phyloP scores from a whole-genome alignment of 805 yeast species.

The Brettanomyces custersianus region DNA sequence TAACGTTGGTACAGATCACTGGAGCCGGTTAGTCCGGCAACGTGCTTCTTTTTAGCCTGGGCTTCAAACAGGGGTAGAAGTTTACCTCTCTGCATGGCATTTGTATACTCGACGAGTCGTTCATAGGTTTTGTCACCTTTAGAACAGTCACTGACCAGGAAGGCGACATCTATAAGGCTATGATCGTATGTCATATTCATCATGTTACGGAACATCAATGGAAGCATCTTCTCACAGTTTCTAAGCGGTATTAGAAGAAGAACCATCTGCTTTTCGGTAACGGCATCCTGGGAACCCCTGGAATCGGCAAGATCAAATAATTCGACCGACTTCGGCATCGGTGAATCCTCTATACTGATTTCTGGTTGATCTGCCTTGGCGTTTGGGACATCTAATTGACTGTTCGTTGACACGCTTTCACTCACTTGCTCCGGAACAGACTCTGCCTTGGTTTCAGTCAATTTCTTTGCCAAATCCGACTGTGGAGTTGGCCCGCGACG shows the following conservation, averaged over 20 bases:
- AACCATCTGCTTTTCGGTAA: conserved; percentile 48
- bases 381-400: too few relatives aligned
- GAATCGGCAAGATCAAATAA: conserved; percentile 53
- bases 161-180: conserved; percentile 67
- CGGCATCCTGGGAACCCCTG: conserved; percentile 44
- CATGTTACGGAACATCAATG: conserved; percentile 75
- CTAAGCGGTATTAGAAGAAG: conserved; percentile 67
- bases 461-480: too few relatives aligned
- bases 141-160: conserved; percentile 74
- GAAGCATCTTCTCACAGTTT: conserved; percentile 69
- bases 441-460: too few relatives aligned
- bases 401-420: too few relatives aligned
- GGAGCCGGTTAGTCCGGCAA: conserved; percentile 37
- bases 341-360: too few relatives aligned
- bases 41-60: conserved; percentile 27
- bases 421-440: too few relatives aligned
- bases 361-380: too few relatives aligned
- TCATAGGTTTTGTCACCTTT: conserved; percentile 57
- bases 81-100: conserved; percentile 64
- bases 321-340: conserved; percentile 31
- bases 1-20: conserved; percentile 57
- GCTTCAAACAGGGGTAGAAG: conserved; percentile 39
- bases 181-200: conserved; percentile 86
- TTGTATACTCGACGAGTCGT: conserved; percentile 53
- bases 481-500: too few relatives aligned